Evolutionary conservation across 208 protist genomes (phyloP), one percentile per base, ranked within the genome.

Genomic region (Giardia duodenalis): DNA sequence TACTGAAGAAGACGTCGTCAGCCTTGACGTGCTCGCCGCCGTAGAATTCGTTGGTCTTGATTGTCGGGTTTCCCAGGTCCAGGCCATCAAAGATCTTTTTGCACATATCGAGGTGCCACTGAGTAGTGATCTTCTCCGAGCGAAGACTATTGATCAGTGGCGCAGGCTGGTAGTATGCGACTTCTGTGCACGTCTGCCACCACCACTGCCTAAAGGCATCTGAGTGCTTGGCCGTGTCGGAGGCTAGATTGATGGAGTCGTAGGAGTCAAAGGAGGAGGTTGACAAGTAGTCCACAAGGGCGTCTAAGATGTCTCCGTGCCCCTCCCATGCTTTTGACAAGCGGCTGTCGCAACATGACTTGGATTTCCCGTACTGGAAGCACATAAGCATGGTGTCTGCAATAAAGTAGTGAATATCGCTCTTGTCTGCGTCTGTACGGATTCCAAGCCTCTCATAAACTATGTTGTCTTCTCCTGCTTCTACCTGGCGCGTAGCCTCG

Each of bases 91-190:
- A 91, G 4, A 45, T 45, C 39, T 91, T 47, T 19, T 91, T 67
- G n/a, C 88, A 91, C n/a, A 91, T 47, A 67, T 91, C 45, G 10
- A 47, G 45, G 44, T 91, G 88, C 2, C 44, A 91, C 45, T 91
- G 4, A 19, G 4, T n/a, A 47, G 88, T 91, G 1, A 91, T 45
- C n/a, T 46, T 67, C 88, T 46, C 2, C 2, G 43, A 19, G 2
- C 88, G 44, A 47, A 91, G n/a, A 91, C 4, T 67, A 47, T 91
- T 91, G 4, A 91, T 43, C 4, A n/a, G 4, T 47, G 88, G 88
- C n/a, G 88, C 88, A 43, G 88, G 88, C 46, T 91, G 44, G n/a
- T 47, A 91, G 46, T 91, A 91, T 1, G 88, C 88, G 1, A 91
- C 2, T 47, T 91, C 88, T 2, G 88, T 47, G n/a, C 88, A 91